A percentile compares a stretch with the other conserved stretches of the same genome.
Conservation (phyloP, 768 basidiomycete genomes). For the Tubosaeta sp. region DNA sequence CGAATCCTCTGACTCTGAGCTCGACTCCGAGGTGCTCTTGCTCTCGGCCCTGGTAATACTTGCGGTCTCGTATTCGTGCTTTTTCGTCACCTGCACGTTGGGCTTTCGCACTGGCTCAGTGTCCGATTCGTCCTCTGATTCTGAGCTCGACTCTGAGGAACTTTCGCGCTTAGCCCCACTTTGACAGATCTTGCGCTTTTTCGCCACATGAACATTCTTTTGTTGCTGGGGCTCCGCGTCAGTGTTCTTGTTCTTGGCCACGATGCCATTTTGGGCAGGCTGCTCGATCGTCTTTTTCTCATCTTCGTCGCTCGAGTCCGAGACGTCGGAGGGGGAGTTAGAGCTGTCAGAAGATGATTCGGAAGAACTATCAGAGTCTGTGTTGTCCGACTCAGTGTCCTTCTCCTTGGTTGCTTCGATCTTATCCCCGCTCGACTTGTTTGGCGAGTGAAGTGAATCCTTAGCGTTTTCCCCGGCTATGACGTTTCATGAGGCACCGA, state of each 20-base stretch:
- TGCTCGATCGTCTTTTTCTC: slow-evolving; percentile 2
- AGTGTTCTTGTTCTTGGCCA: neutral
- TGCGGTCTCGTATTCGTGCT: no score
- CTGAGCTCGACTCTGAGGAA: no score
- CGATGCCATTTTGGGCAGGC: neutral
- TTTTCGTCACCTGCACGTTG: no score
- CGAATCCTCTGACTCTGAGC: no score
- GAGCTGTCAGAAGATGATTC: slow-evolving; percentile 15
- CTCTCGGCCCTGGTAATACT: no score
- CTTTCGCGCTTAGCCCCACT: slow-evolving; percentile 31
- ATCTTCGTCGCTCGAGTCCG: slow-evolving; percentile 14
- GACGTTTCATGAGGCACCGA: neutral
- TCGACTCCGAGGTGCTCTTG: no score
- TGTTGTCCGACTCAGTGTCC: slow-evolving; percentile 9
- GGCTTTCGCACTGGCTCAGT: no score
- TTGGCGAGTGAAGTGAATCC: neutral
- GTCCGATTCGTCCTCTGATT: no score
- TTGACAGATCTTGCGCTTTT: slow-evolving; percentile 56
- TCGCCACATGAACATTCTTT: slow-evolving; percentile 35
- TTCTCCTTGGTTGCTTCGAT: neutral
- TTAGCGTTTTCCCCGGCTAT: slow-evolving; percentile 12
- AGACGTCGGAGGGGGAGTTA: slow-evolving; percentile 5
- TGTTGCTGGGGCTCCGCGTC: neutral
- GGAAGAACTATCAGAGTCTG: slow-evolving; percentile 12
- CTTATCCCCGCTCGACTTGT: slow-evolving; percentile 2